Conservation (phyloP, 2,329 filamentous ascomycete genomes). For the Fusarium sulawesiense region DNA sequence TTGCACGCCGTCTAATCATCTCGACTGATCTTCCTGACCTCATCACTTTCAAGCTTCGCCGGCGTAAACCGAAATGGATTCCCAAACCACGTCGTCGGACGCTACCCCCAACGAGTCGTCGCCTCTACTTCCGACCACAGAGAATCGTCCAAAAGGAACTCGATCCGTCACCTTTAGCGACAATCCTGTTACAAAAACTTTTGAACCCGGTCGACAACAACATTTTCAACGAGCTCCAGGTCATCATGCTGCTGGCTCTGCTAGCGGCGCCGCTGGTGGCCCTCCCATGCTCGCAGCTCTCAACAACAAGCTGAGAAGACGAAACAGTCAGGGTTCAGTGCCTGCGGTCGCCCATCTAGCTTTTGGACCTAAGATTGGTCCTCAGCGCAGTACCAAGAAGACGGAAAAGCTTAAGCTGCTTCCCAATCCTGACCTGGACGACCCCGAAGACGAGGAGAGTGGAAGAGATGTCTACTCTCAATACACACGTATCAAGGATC, state of each 20-base stretch:
- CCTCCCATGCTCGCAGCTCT: conserved; percentile 78
- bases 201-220: conserved; percentile 60
- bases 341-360: conserved; percentile 52
- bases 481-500: conserved; percentile 97
- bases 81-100: conserved; percentile 38
- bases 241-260: conserved; percentile 40
- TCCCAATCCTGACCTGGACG: conserved; percentile 85
- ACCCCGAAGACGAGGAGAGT: conserved; percentile 87
- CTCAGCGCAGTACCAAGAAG: conserved; percentile 93
- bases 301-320: conserved; percentile 86
- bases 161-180: conserved; percentile 84
- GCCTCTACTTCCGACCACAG: conserved; percentile 51
- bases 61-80: conserved; percentile 41
- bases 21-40: conserved; percentile 8
- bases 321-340: conserved; percentile 79
- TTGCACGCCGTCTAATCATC: conserved; percentile 14
- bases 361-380: conserved; percentile 79
- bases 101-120: conserved; percentile 49
- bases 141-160: conserved; percentile 57
- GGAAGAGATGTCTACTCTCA: conserved; percentile 97
- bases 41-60: conserved; percentile 20
- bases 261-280: conserved; percentile 51
- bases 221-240: conserved; percentile 48
- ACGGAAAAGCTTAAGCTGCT: conserved; percentile 98
- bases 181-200: conserved; percentile 71